phyloP scores from a whole-genome alignment of 2,329 filamentous ascomycete species.

The Exophiala viscosa region DNA sequence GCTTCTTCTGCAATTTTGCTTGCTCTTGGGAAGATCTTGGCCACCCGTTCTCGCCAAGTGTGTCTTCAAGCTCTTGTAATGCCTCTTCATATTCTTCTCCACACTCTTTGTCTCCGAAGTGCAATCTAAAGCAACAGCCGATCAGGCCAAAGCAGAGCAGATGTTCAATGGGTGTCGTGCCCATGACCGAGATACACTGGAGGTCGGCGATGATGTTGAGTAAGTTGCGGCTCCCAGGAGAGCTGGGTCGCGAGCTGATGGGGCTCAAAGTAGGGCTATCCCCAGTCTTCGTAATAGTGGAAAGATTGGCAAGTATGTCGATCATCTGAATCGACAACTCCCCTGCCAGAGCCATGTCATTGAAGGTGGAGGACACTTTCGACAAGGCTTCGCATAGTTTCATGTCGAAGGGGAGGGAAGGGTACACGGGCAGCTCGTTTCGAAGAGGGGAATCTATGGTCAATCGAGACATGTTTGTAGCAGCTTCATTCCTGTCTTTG shows the following conservation, averaged over 20 bases:
- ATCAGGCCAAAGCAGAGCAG: conserved; percentile 18
- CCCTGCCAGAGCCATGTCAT: conserved; percentile 18
- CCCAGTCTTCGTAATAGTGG: conserved; percentile 6
- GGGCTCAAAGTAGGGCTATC: conserved; percentile 2
- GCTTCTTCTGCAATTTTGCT: not conserved
- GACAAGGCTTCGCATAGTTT: conserved; percentile 18
- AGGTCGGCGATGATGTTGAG: conserved; percentile 18
- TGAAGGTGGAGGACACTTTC: conserved; percentile 16
- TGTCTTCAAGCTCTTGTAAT: conserved; percentile 17
- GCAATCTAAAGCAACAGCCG: conserved; percentile 17
- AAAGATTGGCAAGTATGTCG: conserved; percentile 15
- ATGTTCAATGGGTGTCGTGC: conserved; percentile 17
- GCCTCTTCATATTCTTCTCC: conserved; percentile 14
- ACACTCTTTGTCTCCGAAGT: conserved; percentile 9
- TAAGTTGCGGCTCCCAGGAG: conserved; percentile 4
- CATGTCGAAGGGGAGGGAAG: conserved; percentile 16
- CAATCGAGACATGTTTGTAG: conserved; percentile 15
- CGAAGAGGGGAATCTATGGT: conserved; percentile 15
- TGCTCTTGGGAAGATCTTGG: conserved; percentile 3
- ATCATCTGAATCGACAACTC: conserved; percentile 22
- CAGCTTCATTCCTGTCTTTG: conserved; percentile 16
- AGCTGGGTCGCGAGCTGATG: conserved; percentile 4
- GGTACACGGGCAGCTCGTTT: conserved; percentile 19
- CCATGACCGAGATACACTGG: conserved; percentile 13
- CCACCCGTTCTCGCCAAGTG: conserved; percentile 9